Evolutionary conservation across 2,329 filamentous ascomycete species (phyloP), one percentile per base, ranked within the genome.

Genomic region (Helminthosporium solani): DNA sequence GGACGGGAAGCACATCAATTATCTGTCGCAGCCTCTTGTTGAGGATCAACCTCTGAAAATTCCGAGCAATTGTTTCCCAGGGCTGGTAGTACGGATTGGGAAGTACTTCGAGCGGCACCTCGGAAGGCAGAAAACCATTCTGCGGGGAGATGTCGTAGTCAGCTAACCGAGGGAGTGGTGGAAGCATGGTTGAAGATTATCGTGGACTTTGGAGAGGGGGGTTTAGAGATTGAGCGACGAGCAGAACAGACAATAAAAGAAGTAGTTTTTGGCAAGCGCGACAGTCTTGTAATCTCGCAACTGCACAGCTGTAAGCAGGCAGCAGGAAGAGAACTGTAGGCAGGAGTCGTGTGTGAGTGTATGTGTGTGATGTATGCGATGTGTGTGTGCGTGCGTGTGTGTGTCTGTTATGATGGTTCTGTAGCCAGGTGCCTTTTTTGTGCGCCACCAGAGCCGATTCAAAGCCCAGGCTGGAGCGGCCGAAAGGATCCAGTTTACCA

Each of bases 41-140:
- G 46, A 96, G 79, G 41, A 97, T 84, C 49, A 97, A 77, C 11
- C 85, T 84, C 73, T 96, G 94, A 23, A 99, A 78, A 64, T 96
- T 96, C 57, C 85, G 81, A 27, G 86, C 82, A 40, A 96, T 80
- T 36, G 86, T 82, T 73, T 99, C 94, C 94, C 94, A 99, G 66
- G 90, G 89, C 70, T 88, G 85, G 73, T 97, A 99, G 76, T 96
- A 97, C 2, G 87, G 82, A 64, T 96, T 88, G 8, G 90, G 87
- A 12, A 99, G 83, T 44, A 82, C 76, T 51, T 88, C 84, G 53
- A 97, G 77, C 33, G 94, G 94, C 28, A 87, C 74, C 54, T 89
- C 84, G 52, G 87, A 78, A 2, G 94, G 90, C 43, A 99, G 82
- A 74, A 99, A 99, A 63, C 94, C 94, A 73, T 90, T 83, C 46